Evolutionary conservation across 345 rosid species (phyloP).

Genomic region (Gossypium rotundifolium): DNA sequence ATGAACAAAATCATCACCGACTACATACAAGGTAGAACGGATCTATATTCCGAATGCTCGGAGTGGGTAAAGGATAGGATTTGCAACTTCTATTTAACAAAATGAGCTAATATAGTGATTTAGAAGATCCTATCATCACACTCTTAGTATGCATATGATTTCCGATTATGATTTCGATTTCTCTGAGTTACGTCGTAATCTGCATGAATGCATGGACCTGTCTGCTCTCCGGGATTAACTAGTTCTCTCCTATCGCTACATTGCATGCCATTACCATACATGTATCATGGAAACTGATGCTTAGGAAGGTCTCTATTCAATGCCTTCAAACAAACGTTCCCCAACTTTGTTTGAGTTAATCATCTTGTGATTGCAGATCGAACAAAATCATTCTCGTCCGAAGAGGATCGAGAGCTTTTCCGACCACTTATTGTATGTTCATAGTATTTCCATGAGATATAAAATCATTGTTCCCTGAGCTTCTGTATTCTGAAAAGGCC

Average conservation of each 20-base stretch:
- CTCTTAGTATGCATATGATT: background rate
- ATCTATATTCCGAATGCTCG: background rate
- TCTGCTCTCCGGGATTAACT: background rate
- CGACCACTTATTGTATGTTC: conserved; percentile 36
- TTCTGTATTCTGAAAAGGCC: background rate
- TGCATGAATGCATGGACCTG: background rate
- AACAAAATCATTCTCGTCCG: background rate
- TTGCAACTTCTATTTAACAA: no score
- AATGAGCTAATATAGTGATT: background rate
- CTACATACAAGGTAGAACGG: conserved; percentile 18
- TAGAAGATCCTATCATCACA: background rate
- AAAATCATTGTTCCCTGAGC: background rate
- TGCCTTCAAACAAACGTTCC: background rate
- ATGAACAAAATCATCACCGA: background rate
- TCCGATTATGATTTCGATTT: background rate
- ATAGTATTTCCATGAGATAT: background rate
- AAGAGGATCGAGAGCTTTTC: conserved; percentile 25
- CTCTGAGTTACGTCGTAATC: background rate
- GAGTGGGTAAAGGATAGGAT: no score
- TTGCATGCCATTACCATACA: background rate
- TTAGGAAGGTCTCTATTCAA: background rate
- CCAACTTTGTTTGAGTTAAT: background rate
- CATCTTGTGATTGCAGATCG: conserved; percentile 22
- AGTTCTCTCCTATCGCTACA: background rate
- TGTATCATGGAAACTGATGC: background rate